These are phyloP conservation scores for Didymosphaeria variabile DNA, from an alignment of 2,329 filamentous ascomycete species.

Conservation along the genomic window DNA sequence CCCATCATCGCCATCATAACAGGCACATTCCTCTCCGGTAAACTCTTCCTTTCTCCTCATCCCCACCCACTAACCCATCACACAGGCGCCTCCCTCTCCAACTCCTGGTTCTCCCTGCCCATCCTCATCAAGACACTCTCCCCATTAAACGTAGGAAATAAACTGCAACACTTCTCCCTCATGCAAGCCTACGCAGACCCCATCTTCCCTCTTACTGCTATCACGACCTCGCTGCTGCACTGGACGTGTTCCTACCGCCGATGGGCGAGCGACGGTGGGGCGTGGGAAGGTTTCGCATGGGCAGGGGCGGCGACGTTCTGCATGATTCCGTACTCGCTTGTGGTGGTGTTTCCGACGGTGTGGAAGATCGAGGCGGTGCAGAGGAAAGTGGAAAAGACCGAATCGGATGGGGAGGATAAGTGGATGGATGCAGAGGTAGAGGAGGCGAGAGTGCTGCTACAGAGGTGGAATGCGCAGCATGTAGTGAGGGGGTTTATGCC, in stretches of 20 bases:
- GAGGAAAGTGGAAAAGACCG: background rate
- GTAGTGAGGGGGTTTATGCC: background rate
- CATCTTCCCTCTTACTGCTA: background rate
- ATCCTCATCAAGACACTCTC: background rate
- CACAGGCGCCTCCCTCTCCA: background rate
- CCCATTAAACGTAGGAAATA: background rate
- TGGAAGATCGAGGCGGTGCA: background rate
- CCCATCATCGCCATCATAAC: background rate
- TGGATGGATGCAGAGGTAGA: background rate
- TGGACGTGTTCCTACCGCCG: background rate
- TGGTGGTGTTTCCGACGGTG: background rate
- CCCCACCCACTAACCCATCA: slow-evolving; percentile 3
- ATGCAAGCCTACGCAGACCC: background rate
- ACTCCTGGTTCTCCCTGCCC: background rate
- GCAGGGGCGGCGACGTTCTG: background rate
- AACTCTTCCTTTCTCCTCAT: background rate
- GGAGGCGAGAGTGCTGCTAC: background rate
- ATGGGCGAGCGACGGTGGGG: too few species aligned
- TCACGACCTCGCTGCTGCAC: background rate
- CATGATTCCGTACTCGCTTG: background rate
- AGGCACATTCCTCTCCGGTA: background rate
- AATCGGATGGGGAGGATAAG: background rate
- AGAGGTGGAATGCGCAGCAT: background rate
- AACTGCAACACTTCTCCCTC: background rate
- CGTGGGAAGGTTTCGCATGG: background rate